Conservation (phyloP, 2,329 filamentous ascomycete species). For the Pseudopithomyces maydicus region DNA sequence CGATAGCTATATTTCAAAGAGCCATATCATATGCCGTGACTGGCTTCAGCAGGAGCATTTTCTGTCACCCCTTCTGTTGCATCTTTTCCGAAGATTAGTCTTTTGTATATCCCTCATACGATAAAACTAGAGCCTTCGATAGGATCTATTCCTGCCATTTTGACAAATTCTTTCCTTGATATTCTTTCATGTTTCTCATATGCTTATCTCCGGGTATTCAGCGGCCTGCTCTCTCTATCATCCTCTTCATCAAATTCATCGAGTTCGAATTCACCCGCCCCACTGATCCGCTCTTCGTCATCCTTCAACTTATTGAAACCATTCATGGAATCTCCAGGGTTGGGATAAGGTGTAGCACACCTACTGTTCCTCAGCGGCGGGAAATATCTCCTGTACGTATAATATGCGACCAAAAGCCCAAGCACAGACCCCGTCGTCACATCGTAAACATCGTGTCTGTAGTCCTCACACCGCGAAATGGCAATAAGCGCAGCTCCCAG, state of each 20-base stretch:
- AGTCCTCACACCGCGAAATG: constrained; percentile 66
- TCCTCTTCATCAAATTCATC: constrained; percentile 40
- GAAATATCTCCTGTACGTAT: constrained; percentile 66
- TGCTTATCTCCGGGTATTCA: constrained; percentile 28
- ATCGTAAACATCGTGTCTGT: constrained; percentile 68
- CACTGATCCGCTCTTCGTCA: constrained; percentile 49
- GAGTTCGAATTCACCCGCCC: constrained; percentile 40
- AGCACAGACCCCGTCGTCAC: constrained; percentile 61
- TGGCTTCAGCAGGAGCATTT: too few relatives aligned
- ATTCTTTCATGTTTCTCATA: neutral
- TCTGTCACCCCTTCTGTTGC: too few relatives aligned
- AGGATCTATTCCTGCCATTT: too few relatives aligned
- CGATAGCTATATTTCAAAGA: too few relatives aligned
- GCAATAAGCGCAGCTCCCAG: constrained; percentile 64
- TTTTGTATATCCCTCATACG: too few relatives aligned
- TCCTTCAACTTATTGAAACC: constrained; percentile 49
- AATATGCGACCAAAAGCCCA: constrained; percentile 60
- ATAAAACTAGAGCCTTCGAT: too few relatives aligned
- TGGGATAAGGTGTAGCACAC: constrained; percentile 59
- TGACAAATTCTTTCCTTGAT: too few relatives aligned
- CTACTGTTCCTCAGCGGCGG: constrained; percentile 55
- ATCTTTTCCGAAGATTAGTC: too few relatives aligned
- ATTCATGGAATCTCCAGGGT: constrained; percentile 38
- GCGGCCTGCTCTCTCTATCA: constrained; percentile 21
- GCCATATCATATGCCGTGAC: too few relatives aligned